Evolutionary conservation across 73 alveolate genomes (phyloP), one percentile per base, ranked within the genome.

Genomic region (Paramecium primaurelia): DNA sequence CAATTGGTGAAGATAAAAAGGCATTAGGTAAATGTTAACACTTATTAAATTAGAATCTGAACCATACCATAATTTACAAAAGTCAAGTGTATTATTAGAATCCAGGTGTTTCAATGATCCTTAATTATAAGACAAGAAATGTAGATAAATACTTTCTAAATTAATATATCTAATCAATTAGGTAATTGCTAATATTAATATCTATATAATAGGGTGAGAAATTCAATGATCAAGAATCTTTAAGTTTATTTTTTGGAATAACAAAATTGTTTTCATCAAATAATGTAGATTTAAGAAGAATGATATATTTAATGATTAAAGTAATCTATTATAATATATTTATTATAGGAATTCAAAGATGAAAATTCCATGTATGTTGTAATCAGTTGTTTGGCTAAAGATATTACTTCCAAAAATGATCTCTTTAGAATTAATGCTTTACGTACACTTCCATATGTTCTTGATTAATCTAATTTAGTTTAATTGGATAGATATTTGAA

Each of bases 241-340:
- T 49, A 32, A 71, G 71, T 44, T n/a, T 89, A 14, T 89, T 89
- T 47, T 88, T 89, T 83, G 73, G 59, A 26, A 73, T 89, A 3
- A 89, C 94, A 6, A 89, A 73, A 30, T 12, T 89, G 6, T 89
- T 89, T 32, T 71, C 42, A 45, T 89, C 94, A 6, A 89, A 88
- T 37, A 88, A 88, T 71, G 40, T 28, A 3, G 93, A 88, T 45
- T 71, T 89, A 9, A 64, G 94, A 32, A 89, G 92, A 89, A 89
- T 89, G 91, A 73, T 89, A 3, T 89, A 89, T 64, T 71, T 89
- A 32, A 89, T 89, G 94, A 89, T 89, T 11, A 89, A 89, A 20
- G 93, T 87, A 86, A 34, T 38, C 25, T 1, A n/a, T 14, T 18
- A 16, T 60, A 6, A 20, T 18, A 3, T 7, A 59, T 68, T 36